Base-by-base conservation (phyloP, 805 yeast genomes). In the Saccharomyces jurei region DNA sequence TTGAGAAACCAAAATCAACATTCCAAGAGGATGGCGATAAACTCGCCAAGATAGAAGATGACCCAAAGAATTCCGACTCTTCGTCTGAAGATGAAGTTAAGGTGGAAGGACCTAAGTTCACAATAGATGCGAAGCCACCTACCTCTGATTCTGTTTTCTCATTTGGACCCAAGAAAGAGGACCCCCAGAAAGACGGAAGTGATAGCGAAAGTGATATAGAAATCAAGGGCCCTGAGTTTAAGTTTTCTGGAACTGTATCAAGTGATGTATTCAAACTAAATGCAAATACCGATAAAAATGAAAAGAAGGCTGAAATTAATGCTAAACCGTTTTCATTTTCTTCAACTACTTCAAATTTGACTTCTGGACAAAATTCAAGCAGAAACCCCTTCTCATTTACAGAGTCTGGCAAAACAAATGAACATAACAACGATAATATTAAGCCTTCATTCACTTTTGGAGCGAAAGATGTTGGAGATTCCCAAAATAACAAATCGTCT, bases 71-170 rank as follows among this genome's bases (percentile, higher is more conserved):
- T 17, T 36, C 44, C 3, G 44, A 36, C 1, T 72, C 78, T 2
- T 82, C 78, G 52, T 72, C 78, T 1, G 87, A 82, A 32, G 82
- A 82, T 22, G 87, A 82, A 41, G 69, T 83, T 27, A 84, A 83
- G 64, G 78, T 86, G 29, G 81, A 87, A 67, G 95, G 95, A 1
- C 95, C 96, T 22, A 70, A 75, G 13, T 88, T 88, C 66, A 77
- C 76, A 8, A 58, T 80, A 30, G 67, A 65, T 14, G 63, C 73
- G 29, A 74, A 77, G 29, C 84, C 84, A 52, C 76, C 76, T 3
- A 74, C 80, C 2, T 73, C 74, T 2, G 73, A 76, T 54, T 74
- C 82, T n/a, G 80, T 78, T 5, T 81, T 81, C 66, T 72, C 75
- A 29, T 76, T 81, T 54, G 67, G 71, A 30, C 57, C 63, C 21